Conservation (phyloP, 371 early-diverging fungal genomes). For the Saksenaea oblongispora region DNA sequence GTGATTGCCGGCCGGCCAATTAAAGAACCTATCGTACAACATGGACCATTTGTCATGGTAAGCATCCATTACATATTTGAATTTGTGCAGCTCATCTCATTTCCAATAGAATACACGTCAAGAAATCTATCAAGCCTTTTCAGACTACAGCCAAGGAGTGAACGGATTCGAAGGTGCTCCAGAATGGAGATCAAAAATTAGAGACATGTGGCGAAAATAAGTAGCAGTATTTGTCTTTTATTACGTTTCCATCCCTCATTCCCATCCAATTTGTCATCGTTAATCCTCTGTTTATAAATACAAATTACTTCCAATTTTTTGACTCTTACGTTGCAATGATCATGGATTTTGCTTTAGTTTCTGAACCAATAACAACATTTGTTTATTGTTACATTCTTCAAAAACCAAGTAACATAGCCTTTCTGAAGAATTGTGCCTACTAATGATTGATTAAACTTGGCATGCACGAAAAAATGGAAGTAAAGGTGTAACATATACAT, state of each 20-base stretch:
- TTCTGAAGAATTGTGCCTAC: too few species aligned
- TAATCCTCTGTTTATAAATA: neutral
- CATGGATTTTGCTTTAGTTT: too few species aligned
- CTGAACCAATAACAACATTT: too few species aligned
- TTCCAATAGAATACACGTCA: slow-evolving; percentile 34
- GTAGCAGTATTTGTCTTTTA: neutral
- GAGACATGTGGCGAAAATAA: neutral
- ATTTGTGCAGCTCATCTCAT: neutral
- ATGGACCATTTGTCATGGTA: slow-evolving; percentile 67
- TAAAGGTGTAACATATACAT: too few species aligned
- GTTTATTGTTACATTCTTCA: too few species aligned
- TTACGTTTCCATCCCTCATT: neutral
- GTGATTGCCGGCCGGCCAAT: slow-evolving; percentile 63
- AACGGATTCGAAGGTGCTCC: slow-evolving; percentile 63
- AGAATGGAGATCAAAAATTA: slow-evolving; percentile 39
- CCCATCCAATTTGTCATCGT: neutral
- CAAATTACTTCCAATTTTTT: too few species aligned
- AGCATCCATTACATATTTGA: neutral
- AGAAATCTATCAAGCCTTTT: slow-evolving; percentile 56
- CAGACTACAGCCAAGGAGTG: slow-evolving; percentile 46
- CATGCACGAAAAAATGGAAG: too few species aligned
- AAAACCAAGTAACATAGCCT: too few species aligned
- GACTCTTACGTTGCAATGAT: too few species aligned
- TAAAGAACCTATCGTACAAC: slow-evolving; percentile 56
- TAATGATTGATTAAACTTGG: too few species aligned